Conservation (phyloP, 2,329 filamentous ascomycete species). For the Exophiala xenobiotica region DNA sequence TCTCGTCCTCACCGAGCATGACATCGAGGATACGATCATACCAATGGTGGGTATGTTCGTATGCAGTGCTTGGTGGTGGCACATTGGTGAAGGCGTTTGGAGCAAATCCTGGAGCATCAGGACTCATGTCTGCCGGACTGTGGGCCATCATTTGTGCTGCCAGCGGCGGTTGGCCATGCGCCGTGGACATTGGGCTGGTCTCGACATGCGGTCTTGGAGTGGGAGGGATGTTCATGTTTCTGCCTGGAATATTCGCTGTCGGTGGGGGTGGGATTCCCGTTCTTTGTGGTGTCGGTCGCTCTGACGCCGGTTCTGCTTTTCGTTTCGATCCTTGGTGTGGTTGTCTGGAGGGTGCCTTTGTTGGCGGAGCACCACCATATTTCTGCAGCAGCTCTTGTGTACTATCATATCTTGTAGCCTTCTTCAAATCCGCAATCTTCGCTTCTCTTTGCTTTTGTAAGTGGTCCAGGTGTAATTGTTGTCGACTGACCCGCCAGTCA, state of each 20-base stretch:
- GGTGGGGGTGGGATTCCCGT: conserved; percentile 61
- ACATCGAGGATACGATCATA: conserved; percentile 93
- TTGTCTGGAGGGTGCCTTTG: conserved; percentile 37
- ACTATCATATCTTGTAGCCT: conserved; percentile 92
- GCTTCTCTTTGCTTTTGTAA: conserved; percentile 75
- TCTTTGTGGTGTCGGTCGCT: conserved; percentile 40
- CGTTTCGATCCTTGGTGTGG: conserved; percentile 28
- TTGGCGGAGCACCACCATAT: conserved; percentile 69
- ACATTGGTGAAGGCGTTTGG: conserved; percentile 45
- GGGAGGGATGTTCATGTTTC: conserved; percentile 36
- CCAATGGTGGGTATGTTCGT: conserved; percentile 64
- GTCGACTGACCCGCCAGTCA: conserved; percentile 73
- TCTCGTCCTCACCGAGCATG: conserved; percentile 92
- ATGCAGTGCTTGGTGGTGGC: conserved; percentile 32
- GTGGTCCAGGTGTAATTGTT: conserved; percentile 68
- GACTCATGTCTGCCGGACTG: conserved; percentile 25
- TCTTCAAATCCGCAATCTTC: conserved; percentile 92
- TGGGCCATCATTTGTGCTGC: conserved; percentile 7
- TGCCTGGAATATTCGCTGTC: conserved; percentile 62
- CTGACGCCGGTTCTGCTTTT: conserved; percentile 33
- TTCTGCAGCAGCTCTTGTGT: conserved; percentile 92
- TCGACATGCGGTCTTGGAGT: conserved; percentile 26
- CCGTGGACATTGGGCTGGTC: conserved; percentile 21
- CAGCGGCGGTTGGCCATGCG: conserved; percentile 9
- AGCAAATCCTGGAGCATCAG: conserved; percentile 47